phyloP scores from a whole-genome alignment of 306 rosid species.

The Casuarina cunninghamiana region DNA sequence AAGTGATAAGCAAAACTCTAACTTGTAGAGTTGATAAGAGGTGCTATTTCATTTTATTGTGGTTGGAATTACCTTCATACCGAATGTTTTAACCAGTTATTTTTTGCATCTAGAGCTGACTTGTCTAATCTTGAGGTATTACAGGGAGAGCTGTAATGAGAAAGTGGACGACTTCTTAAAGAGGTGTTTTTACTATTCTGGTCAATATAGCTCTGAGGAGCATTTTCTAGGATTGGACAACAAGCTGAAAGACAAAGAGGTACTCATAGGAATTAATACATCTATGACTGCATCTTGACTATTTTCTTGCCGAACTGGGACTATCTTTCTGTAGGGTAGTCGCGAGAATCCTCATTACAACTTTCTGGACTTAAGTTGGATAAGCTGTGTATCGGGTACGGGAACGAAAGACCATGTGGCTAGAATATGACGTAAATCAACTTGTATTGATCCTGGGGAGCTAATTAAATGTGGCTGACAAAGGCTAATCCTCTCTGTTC shows the following conservation, averaged over 20 bases:
- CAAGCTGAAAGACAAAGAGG: constrained; percentile 85
- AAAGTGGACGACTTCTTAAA: constrained; percentile 79
- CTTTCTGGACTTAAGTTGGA: not conserved
- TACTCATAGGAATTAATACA: constrained; percentile 12
- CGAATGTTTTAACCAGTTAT: not conserved
- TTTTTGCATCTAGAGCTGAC: constrained; percentile 17
- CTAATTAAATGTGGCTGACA: not conserved
- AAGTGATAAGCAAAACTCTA: constrained; percentile 73
- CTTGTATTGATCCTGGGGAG: not conserved
- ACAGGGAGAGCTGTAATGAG: constrained; percentile 82
- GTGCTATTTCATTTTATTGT: constrained; percentile 30
- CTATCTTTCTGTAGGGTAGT: not conserved
- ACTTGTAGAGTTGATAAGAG: constrained; percentile 93
- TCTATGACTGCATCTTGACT: not conserved
- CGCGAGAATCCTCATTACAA: not conserved
- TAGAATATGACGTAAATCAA: not conserved
- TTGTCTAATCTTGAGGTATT: constrained; percentile 27
- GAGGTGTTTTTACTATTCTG: constrained; percentile 90
- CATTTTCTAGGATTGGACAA: constrained; percentile 59
- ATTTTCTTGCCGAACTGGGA: not conserved
- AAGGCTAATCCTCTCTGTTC: not conserved
- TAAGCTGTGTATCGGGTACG: not conserved
- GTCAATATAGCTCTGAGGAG: constrained; percentile 76
- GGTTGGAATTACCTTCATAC: not conserved
- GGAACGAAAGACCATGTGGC: not conserved